Evolutionary conservation across 345 rosid species (phyloP).

Genomic region (Citrus mangshanensis): DNA sequence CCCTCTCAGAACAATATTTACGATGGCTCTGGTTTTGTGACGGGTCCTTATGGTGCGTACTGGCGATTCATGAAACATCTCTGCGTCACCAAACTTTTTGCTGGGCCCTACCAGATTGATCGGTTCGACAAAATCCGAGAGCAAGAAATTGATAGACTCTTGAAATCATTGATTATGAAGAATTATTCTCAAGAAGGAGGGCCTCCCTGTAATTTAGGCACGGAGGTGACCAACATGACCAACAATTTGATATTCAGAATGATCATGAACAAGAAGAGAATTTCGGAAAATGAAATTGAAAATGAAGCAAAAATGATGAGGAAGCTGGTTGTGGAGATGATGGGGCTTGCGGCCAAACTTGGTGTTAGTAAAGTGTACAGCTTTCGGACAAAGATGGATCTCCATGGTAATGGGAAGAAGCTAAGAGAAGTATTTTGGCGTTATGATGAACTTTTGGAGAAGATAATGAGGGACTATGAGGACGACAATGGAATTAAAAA

Average conservation of each 20-base stretch:
- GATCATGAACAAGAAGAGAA: constrained; percentile 57
- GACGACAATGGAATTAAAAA: constrained; percentile 15
- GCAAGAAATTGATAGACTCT: constrained; percentile 42
- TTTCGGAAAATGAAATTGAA: constrained; percentile 24
- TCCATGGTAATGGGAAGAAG: constrained; percentile 42
- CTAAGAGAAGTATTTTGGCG: constrained; percentile 22
- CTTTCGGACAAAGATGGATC: constrained; percentile 33
- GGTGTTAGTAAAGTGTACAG: constrained; percentile 40
- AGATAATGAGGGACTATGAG: constrained; percentile 39
- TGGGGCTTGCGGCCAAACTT: constrained; percentile 32
- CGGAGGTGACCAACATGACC: constrained; percentile 39
- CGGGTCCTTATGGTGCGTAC: constrained; percentile 52
- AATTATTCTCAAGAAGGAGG: constrained; percentile 27
- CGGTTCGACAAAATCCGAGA: constrained; percentile 49
- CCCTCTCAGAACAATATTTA: constrained; percentile 52
- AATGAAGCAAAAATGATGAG: constrained; percentile 45
- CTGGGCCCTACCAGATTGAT: constrained; percentile 51
- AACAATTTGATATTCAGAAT: constrained; percentile 52
- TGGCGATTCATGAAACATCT: constrained; percentile 77
- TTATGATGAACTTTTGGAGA: constrained; percentile 35
- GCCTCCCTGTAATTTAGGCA: constrained; percentile 42
- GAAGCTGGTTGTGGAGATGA: constrained; percentile 28
- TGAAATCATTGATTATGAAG: constrained; percentile 24
- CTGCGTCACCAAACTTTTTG: constrained; percentile 57
- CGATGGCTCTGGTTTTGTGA: constrained; percentile 49